These are phyloP conservation scores for Aegilops bicornis DNA, from an alignment of 176 grass and related monocot species.

Conservation along the genomic window DNA sequence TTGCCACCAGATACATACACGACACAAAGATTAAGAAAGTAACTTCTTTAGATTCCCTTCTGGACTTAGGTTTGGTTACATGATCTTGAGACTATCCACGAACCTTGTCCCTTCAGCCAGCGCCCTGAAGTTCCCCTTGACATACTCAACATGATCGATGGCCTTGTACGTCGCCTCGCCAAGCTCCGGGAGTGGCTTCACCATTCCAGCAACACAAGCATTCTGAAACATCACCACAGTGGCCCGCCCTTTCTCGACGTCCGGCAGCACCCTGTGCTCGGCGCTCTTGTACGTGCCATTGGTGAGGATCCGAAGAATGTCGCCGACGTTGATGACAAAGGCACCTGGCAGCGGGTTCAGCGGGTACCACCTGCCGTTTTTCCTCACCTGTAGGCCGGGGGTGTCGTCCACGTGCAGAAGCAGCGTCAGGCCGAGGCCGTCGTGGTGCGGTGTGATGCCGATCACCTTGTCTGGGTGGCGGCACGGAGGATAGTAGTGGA, in stretches of 20 bases:
- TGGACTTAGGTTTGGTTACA: neutral
- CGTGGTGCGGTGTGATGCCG: constrained; percentile 10
- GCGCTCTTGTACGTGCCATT: constrained; percentile 23
- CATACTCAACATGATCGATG: neutral
- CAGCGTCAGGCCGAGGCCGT: neutral
- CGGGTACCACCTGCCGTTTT: neutral
- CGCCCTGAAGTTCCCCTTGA: neutral
- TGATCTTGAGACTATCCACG: neutral
- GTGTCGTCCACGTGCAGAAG: constrained; percentile 1
- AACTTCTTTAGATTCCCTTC: neutral
- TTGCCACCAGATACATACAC: no score
- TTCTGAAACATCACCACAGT: neutral
- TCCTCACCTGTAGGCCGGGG: constrained; percentile 15
- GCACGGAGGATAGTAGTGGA: constrained; percentile 11
- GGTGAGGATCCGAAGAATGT: constrained; percentile 19
- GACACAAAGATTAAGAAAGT: no score
- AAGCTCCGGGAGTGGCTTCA: neutral
- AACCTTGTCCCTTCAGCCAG: neutral
- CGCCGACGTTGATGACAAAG: constrained; percentile 19
- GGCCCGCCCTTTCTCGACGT: neutral
- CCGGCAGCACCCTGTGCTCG: neutral
- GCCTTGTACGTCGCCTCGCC: neutral
- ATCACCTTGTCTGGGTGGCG: constrained; percentile 8
- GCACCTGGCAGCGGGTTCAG: constrained; percentile 16
- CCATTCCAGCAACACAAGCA: neutral